Conservation (phyloP, 345 rosid species). For the Pistacia atlantica region DNA sequence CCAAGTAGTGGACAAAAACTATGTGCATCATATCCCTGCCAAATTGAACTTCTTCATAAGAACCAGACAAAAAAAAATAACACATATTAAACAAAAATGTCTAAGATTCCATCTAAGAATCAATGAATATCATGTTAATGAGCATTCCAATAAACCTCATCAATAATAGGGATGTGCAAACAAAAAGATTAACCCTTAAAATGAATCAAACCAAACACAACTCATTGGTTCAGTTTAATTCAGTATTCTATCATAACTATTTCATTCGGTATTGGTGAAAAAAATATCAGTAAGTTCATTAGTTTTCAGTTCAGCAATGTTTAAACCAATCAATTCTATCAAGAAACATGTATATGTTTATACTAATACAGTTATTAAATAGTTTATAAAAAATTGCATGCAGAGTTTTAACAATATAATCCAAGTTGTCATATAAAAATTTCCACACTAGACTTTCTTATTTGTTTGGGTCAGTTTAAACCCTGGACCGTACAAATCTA, state of each 20-base stretch:
- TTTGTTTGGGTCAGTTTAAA: neutral
- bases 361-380: neutral
- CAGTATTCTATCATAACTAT: neutral
- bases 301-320: neutral
- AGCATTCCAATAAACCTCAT: neutral
- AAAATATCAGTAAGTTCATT: neutral
- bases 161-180: neutral
- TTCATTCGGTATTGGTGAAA: neutral
- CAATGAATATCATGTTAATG: neutral
- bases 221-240: neutral
- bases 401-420: neutral
- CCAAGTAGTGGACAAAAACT: slow-evolving; percentile 95
- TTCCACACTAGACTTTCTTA: neutral
- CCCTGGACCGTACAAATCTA: no score
- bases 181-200: neutral
- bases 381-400: neutral
- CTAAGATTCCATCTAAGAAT: neutral
- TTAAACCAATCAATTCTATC: neutral
- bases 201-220: neutral
- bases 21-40: slow-evolving; percentile 91
- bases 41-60: slow-evolving; percentile 23
- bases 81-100: neutral
- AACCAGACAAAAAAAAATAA: slow-evolving; percentile 8
- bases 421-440: neutral
- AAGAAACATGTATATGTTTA: neutral